Evolutionary conservation across 106 monocot genomes (phyloP).

Genomic region (Platanthera guangdongensis): DNA sequence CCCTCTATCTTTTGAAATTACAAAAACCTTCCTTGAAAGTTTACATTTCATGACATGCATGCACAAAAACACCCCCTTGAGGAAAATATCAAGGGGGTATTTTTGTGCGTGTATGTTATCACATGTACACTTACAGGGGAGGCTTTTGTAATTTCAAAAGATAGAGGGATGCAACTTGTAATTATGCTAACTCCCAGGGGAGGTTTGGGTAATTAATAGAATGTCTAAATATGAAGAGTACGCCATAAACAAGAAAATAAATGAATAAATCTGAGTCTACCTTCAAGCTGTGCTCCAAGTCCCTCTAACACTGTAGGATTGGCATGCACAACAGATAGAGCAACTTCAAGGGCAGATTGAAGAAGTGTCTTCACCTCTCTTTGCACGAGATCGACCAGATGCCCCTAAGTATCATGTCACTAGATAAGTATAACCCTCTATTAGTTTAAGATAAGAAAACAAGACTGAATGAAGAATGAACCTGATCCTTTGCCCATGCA

Average conservation of each 20-base stretch:
- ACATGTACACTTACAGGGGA: no score
- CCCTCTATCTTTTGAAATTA: no score
- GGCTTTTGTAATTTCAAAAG: no score
- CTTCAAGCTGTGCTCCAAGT: conserved; percentile 90
- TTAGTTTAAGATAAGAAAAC: conserved; percentile 1
- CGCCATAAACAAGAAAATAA: neutral
- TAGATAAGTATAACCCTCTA: conserved; percentile 3
- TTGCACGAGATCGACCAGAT: conserved; percentile 85
- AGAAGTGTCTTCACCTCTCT: conserved; percentile 72
- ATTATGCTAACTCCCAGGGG: no score
- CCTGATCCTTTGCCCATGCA: conserved; percentile 92
- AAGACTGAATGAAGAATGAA: conserved; percentile 20
- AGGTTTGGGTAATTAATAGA: no score
- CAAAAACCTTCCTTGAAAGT: no score
- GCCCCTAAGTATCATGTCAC: conserved; percentile 44
- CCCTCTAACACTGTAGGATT: conserved; percentile 88
- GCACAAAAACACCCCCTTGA: no score
- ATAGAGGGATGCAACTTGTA: no score
- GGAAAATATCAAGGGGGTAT: no score
- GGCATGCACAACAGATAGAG: conserved; percentile 76
- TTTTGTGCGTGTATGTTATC: no score
- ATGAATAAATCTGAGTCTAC: conserved; percentile 16
- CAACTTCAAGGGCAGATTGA: conserved; percentile 91
- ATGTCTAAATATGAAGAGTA: neutral
- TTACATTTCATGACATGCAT: no score